A percentile compares a stretch with the other conserved stretches of the same genome.
phyloP scores from a whole-genome alignment of 2,329 filamentous ascomycete species.

The Lasiodiplodia theobromae region DNA sequence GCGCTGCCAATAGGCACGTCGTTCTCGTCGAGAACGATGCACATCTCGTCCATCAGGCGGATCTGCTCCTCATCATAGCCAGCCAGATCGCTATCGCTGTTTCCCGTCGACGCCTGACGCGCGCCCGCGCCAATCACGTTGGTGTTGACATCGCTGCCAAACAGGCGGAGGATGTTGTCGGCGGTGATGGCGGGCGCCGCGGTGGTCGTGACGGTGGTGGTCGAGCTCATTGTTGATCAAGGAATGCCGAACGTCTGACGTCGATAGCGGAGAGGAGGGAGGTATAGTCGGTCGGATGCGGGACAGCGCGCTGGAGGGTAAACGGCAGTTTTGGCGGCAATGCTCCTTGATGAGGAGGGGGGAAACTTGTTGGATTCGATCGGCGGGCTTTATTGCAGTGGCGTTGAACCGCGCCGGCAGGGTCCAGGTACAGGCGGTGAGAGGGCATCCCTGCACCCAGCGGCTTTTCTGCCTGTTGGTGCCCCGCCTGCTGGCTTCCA shows the following conservation, averaged over 20 bases:
- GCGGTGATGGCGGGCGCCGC: slow-evolving; percentile 73
- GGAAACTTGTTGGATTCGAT: slow-evolving; percentile 18
- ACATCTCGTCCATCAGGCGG: slow-evolving; percentile 97
- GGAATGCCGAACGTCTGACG: background rate
- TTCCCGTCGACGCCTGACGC: slow-evolving; percentile 53
- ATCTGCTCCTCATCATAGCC: slow-evolving; percentile 99
- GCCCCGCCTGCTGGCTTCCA: background rate
- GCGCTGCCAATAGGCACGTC: slow-evolving; percentile 93
- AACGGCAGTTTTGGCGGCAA: background rate
- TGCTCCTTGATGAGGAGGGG: slow-evolving; percentile 17
- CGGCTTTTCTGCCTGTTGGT: slow-evolving; percentile 13
- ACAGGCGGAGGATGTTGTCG: slow-evolving; percentile 83
- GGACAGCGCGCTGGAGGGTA: background rate
- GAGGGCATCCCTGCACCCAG: background rate
- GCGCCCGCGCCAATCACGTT: slow-evolving; percentile 64
- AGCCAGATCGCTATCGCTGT: slow-evolving; percentile 72
- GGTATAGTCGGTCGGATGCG: background rate
- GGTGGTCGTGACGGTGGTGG: slow-evolving; percentile 41
- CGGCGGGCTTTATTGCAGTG: slow-evolving; percentile 25
- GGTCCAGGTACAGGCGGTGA: slow-evolving; percentile 27
- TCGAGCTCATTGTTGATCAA: slow-evolving; percentile 28
- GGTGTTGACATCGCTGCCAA: slow-evolving; percentile 81
- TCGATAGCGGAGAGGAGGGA: background rate
- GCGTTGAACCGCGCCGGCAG: slow-evolving; percentile 17
- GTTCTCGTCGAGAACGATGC: slow-evolving; percentile 93